A percentile compares a stretch with the other conserved stretches of the same genome.
Conservation (phyloP, 2,329 filamentous ascomycete species). For the Colletotrichum tropicicola region DNA sequence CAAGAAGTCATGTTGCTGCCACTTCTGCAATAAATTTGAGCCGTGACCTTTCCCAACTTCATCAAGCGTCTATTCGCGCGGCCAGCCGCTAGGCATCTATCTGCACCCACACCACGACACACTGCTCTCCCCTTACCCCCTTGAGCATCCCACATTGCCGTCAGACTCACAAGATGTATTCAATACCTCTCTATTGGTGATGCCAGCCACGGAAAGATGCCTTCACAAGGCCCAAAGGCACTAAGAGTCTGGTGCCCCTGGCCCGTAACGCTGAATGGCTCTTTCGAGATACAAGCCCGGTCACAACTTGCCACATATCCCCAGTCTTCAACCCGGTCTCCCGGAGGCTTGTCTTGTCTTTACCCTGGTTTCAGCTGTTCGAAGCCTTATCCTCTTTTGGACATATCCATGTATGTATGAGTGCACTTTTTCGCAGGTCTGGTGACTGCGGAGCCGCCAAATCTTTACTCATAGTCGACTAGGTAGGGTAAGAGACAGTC, state of each 20-base stretch:
- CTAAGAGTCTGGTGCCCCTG: not conserved
- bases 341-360: not conserved
- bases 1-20: too few species aligned
- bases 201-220: not conserved
- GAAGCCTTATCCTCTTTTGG: not conserved
- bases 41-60: too few species aligned
- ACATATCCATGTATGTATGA: not conserved
- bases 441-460: not conserved
- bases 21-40: too few species aligned
- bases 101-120: too few species aligned
- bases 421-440: not conserved
- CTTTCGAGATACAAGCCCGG: not conserved
- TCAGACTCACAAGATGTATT: not conserved
- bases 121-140: not conserved
- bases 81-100: too few species aligned
- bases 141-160: not conserved
- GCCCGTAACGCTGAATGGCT: not conserved
- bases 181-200: not conserved
- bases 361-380: too few species aligned
- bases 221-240: not conserved
- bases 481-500: not conserved
- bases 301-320: not conserved
- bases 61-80: too few species aligned
- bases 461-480: not conserved
- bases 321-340: not conserved